A percentile compares a stretch with the other conserved stretches of the same genome.
Conservation (phyloP, 306 rosid genomes). For the Cicer cuneatum region DNA sequence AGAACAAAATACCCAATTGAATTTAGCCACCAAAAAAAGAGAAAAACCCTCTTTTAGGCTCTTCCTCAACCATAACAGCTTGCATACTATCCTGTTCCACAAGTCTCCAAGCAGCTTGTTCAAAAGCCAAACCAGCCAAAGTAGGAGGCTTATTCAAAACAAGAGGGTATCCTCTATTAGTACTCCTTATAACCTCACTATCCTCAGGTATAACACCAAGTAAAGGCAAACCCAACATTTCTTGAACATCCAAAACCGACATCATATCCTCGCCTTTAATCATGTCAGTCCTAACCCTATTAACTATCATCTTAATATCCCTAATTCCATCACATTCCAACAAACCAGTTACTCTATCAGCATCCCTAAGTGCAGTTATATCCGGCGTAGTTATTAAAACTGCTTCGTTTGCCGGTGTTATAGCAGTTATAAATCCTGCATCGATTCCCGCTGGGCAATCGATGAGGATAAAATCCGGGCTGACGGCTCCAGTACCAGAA, state of each 20-base stretch:
- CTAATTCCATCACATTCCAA: conserved; percentile 94
- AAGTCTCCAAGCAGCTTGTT: conserved; percentile 99
- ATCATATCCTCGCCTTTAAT: conserved; percentile 97
- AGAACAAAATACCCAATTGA: neutral
- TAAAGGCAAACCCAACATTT: conserved; percentile 89
- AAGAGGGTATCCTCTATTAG: conserved; percentile 89
- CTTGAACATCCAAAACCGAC: conserved; percentile 97
- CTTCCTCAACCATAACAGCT: conserved; percentile 92
- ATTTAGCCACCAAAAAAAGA: conserved; percentile 84
- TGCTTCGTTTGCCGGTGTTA: conserved; percentile 95
- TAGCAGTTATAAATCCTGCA: conserved; percentile 96
- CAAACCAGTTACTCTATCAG: conserved; percentile 87
- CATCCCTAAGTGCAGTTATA: conserved; percentile 87
- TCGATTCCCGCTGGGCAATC: conserved; percentile 98
- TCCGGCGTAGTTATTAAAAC: conserved; percentile 90
- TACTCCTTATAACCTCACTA: conserved; percentile 87
- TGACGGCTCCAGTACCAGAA: conserved; percentile 33
- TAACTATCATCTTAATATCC: conserved; percentile 97
- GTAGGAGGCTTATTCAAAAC: conserved; percentile 94
- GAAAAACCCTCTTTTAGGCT: conserved; percentile 91
- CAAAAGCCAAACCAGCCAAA: conserved; percentile 93
- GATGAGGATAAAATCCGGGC: conserved; percentile 82
- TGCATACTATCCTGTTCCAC: conserved; percentile 97
- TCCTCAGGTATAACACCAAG: conserved; percentile 92
- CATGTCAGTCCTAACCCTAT: conserved; percentile 94